Evolutionary conservation across 2,329 filamentous ascomycete genomes (phyloP), one percentile per base, ranked within the genome.

Genomic region (Fonsecaea monophora): DNA sequence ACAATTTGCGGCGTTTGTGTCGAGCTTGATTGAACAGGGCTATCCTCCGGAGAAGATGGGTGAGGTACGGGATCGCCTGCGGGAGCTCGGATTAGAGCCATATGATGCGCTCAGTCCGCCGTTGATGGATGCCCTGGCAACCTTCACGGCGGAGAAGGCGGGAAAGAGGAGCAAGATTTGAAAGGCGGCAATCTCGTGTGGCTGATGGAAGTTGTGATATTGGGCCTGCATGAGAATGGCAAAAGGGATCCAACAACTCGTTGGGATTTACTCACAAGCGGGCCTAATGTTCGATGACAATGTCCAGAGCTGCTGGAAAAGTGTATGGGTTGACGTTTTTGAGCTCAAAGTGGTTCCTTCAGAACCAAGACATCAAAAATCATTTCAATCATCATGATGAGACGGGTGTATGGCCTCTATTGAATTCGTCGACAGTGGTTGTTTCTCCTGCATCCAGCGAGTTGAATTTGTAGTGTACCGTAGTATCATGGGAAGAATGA

Each of bases 1-100:
- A 6, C 88, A 90, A 74, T 91, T 90, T 71, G 88, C 88, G 1
- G 89, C 84, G 0, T 91, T 90, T 67, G 87, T 90, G 45, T 87
- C 84, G 40, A 88, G 84, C 64, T 86, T 90, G 66, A 89, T 90
- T 66, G 88, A 90, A 83, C 87, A 90, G 74, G 89, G 88, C 1
- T 89, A 86, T 72, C 77, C 83, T 55, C 85, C 87, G 0, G 75
- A 78, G 15, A 79, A 81, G 40, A 88, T 89, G 72, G 83, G 81
- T 57, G 82, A 80, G 18, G 84, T 90, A 3, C 81, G 88, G 50
- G 70, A 67, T 2, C 84, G 81, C 75, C 82, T 90, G 66, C 82
- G 81, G 78, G 73, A 75, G 1, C 71, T 85, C 18, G 88, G 88
- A 0, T 77, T 91, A 58, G 80, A 88, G 78, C 81, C 84, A 1